Evolutionary conservation across 495 filamentous ascomycete genomes (phyloP), one percentile per base, ranked within the genome.

Genomic region (Xanthoparmelia taractica): DNA sequence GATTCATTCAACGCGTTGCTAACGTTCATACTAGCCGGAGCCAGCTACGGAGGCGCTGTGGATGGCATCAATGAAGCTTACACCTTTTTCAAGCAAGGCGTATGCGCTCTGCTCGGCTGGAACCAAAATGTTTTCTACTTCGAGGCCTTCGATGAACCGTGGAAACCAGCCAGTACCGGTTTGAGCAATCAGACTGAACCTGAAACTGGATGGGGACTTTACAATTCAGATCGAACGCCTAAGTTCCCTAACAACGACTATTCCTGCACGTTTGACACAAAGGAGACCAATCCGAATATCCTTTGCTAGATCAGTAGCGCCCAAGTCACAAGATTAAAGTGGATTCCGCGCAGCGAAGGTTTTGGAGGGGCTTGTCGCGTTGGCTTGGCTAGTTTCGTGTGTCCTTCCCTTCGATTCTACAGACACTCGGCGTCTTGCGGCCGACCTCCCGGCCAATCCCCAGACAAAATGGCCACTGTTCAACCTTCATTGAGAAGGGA

Each of bases 161-260:
- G 86, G 84, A 93, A 93, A 85, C 87, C 87, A 61, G 71, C 77
- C 33, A 84, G 81, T 71, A 76, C 81, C 66, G 87, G 87, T 65
- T 83, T 89, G 70, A 84, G 87, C 72, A 89, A 89, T 61, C 68
- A 78, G 70, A 66, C 76, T n/a, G 80, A 76, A 67, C 81, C 88
- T 67, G 89, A 93, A 83, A 86, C 81, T 57, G 83, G 88, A 69
- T 93, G 89, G 89, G 89, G 89, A 68, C 83, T 87, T 10, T 88
- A 83, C 80, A 85, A 79, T 31, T 78, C 76, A 2, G 79, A 86
- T 64, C 79, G 87, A 63, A 78, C 77, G 68, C 47, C 75, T 64
- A 91, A 92, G 79, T 90, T 83, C 11, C 50, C 50, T 4, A 52
- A 52, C 73, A 15, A 50, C 18, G 76, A 79, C 65, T 75, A 82